Evolutionary conservation across 371 early-diverging fungal species (phyloP), one percentile per base, ranked within the genome.

Genomic region (Nematocida displodere): DNA sequence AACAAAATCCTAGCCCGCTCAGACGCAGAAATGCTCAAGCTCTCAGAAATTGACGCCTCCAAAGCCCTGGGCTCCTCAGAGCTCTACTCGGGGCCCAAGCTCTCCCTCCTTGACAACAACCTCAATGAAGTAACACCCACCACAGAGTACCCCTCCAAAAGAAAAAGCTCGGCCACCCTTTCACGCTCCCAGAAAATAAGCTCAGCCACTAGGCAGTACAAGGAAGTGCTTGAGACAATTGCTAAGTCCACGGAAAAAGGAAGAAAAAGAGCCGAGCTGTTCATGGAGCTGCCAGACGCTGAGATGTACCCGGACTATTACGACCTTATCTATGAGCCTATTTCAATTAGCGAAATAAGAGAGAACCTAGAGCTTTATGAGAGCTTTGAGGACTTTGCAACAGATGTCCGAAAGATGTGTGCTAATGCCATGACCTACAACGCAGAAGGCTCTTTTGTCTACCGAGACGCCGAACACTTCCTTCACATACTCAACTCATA

Each of bases 321-420:
- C 81, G 85, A 88, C 56, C 83, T 89, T 79, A 93, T 93, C 79
- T 83, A 85, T 48, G 85, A 85, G n/a, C 93, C 92, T 3, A 91
- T 93, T 46, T 86, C 89, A 29, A 26, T 80, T 17, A 31, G 48
- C 0, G 78, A 77, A 40, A 66, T 80, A 24, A 40, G 64, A 28
- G 77, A 80, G 33, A 80, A 78, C 22, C 34, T 80, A 34, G 61
- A 53, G 34, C 40, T 26, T 28, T 82, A 82, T 56, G 66, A 68
- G 2, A 55, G 34, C 34, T 26, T 46, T 52, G 64, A 67, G 15
- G 82, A 82, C 49, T 80, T 82, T 54, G 67, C 63, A 49, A 59
- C 15, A 1, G 82, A 82, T 58, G 40, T 82, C 8, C 53, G 66
- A 54, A 46, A 77, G 39, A 82, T 82, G 44, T 79, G 76, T 53